Base-by-base conservation (phyloP, 2,329 filamentous ascomycete species). In the Pochonia chlamydosporia region DNA sequence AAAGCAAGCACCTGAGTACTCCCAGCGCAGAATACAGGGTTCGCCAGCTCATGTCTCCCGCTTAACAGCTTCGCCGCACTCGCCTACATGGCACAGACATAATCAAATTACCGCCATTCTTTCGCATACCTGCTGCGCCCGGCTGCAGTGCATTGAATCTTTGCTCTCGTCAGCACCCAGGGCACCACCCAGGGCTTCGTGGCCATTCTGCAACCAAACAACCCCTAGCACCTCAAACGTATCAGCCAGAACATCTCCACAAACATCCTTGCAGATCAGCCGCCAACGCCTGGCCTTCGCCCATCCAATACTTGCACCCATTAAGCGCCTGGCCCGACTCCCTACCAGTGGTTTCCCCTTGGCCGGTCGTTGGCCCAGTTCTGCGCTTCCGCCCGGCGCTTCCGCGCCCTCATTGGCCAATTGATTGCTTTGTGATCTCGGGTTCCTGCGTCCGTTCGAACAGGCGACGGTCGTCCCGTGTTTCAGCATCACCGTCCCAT, bases 401-500 rank as follows among this genome's bases (percentile, higher is more conserved):
- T 23, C 20, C 42, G 44, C 49, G 36, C 51, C 24, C 16, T 39
- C 28, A 47, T 50, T 51, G 47, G 47, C 43, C 52, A 49, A 52
- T 51, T 40, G 42, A 40, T 21, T 23, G 25, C 25, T 35, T 36
- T 33, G 10, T 24, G 24, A 40, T 31, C 46, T 43, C 37, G 42
- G 39, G 39, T 40, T 49, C 46, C 49, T 44, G 50, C 53, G 43
- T 48, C 43, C 49, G 44, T 45, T 49, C 49, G 46, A 53, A 49
- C 35, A 49, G 50, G 51, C 50, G 33, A 33, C 48, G 21, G 33
- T 36, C 31, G 37, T 25, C 24, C 41, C 49, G 35, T 50, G 51
- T 51, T 52, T 50, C 52, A 50, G 41, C 44, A 46, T 43, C 46
- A 23, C 48, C 26, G 44, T 24, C 14, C 14, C 14, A 28, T 21